Conservation (phyloP, 345 rosid genomes). For the Hirschfeldia incana region DNA sequence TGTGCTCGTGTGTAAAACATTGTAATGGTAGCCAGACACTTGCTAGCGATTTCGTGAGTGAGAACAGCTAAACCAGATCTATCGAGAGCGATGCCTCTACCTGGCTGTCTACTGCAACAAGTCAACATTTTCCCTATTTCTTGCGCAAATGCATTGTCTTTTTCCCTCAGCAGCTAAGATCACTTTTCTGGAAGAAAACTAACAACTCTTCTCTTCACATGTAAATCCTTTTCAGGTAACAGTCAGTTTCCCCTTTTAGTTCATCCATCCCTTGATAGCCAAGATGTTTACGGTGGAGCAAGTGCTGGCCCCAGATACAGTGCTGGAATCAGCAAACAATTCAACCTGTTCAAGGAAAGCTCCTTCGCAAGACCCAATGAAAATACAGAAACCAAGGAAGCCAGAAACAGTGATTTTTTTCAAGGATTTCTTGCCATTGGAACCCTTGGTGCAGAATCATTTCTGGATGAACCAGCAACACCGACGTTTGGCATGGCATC, state of each 20-base stretch:
- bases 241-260: conserved; percentile 53
- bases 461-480: conserved; percentile 56
- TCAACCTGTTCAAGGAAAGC: conserved; percentile 46
- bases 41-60: not conserved
- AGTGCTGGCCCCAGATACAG: conserved; percentile 47
- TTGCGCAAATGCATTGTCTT: not conserved
- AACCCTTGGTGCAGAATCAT: conserved; percentile 69
- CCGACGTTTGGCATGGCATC: conserved; percentile 62
- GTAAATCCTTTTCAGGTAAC: conserved; percentile 55
- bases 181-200: not conserved
- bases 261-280: conserved; percentile 50
- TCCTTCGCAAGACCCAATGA: conserved; percentile 41
- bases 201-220: conserved; percentile 23
- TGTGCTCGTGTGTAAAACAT: conserved; percentile 24
- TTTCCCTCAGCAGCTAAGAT: not conserved
- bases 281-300: conserved; percentile 41
- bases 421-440: conserved; percentile 89
- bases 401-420: conserved; percentile 55
- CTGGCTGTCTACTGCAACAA: not conserved
- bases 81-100: conserved; percentile 10
- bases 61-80: conserved; percentile 11
- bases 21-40: not conserved
- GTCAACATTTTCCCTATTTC: conserved; percentile 4
- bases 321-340: conserved; percentile 35
- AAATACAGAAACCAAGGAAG: conserved; percentile 38